These are phyloP conservation scores for Chalaropsis thielavioides DNA, from an alignment of 2,329 filamentous ascomycete species.

Conservation along the genomic window DNA sequence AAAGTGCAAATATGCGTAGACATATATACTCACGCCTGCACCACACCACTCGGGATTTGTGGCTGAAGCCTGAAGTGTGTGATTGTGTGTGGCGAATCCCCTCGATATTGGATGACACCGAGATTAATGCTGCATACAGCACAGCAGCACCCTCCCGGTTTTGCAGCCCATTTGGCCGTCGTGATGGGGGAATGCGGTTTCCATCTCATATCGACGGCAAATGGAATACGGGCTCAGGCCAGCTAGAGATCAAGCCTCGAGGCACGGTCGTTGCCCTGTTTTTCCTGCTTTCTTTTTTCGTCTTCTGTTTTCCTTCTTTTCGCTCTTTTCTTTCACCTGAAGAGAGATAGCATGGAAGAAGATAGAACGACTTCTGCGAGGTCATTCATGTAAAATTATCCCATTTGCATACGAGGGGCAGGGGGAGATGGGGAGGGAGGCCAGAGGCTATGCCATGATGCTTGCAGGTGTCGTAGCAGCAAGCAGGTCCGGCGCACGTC, in stretches of 20 bases:
- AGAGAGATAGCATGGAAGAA: not conserved
- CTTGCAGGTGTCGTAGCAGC: not conserved
- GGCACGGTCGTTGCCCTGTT: not conserved
- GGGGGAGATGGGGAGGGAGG: no score
- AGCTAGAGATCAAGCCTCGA: not conserved
- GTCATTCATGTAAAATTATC: not conserved
- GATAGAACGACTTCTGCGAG: not conserved
- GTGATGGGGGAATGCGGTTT: not conserved
- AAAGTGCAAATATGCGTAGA: not conserved
- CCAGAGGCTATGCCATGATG: not conserved
- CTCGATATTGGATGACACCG: not conserved
- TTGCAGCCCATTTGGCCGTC: not conserved
- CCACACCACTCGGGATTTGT: not conserved
- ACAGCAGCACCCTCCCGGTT: not conserved
- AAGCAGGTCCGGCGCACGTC: not conserved
- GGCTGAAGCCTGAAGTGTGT: not conserved
- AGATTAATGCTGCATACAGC: not conserved
- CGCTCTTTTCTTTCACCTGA: not conserved
- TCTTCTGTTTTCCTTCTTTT: not conserved
- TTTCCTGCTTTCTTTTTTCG: not conserved
- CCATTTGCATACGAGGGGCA: not conserved
- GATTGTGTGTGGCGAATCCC: not conserved
- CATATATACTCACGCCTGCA: not conserved
- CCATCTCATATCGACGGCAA: slow-evolving; percentile 7
- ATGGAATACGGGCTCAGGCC: not conserved